Conservation (phyloP, 257 asterid species). For the Rhazya stricta region DNA sequence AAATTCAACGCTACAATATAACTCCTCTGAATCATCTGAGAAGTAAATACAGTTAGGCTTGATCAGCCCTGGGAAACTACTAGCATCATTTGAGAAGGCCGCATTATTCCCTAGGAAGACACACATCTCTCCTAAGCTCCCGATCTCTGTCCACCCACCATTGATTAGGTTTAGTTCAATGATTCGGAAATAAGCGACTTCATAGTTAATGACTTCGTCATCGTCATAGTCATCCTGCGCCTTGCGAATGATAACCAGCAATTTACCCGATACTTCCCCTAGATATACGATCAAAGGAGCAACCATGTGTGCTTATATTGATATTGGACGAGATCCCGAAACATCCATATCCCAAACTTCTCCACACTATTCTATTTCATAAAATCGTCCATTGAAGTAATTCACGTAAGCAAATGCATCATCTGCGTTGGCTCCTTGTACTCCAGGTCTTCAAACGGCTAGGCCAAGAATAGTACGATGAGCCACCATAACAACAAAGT, state of each 20-base stretch:
- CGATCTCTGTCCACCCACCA: neutral
- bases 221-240: too few species aligned
- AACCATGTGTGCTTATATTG: neutral
- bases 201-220: neutral
- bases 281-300: neutral
- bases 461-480: neutral
- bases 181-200: neutral
- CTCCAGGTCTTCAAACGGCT: neutral
- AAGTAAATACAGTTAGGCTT: neutral
- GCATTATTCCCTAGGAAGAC: neutral
- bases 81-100: neutral
- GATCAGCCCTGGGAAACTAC: neutral
- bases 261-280: neutral
- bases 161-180: neutral
- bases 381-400: neutral
- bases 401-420: neutral
- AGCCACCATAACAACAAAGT: neutral
- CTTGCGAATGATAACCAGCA: neutral
- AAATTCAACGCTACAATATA: neutral
- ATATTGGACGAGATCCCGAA: too few species aligned
- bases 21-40: neutral
- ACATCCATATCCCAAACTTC: neutral
- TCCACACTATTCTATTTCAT: neutral
- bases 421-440: neutral
- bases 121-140: neutral